phyloP scores from a whole-genome alignment of 2,329 filamentous ascomycete genomes.

The Juglanconis juglandina region DNA sequence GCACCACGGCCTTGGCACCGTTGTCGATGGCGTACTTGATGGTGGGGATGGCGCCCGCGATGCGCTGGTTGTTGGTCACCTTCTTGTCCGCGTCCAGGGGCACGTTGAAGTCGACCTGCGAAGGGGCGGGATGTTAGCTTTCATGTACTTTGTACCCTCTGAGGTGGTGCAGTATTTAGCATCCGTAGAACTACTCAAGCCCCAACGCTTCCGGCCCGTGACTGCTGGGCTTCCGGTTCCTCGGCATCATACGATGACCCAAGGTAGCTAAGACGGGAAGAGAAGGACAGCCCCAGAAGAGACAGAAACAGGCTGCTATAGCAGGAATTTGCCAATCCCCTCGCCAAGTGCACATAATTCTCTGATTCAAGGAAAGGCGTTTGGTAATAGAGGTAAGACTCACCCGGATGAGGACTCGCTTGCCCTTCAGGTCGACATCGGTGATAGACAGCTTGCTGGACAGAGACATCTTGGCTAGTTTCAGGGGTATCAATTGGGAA shows the following conservation, averaged over 20 bases:
- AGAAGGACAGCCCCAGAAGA: not conserved
- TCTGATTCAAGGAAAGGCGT: not conserved
- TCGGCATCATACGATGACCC: not conserved
- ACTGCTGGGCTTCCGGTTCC: not conserved
- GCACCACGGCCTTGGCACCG: conserved; percentile 85
- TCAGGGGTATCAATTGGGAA: conserved; percentile 19
- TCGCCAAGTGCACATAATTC: not conserved
- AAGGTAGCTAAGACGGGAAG: not conserved
- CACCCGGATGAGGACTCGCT: conserved; percentile 96
- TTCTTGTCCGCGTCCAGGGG: conserved; percentile 90
- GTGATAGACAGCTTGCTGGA: conserved; percentile 96
- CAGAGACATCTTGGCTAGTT: conserved; percentile 75
- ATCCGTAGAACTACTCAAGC: not conserved
- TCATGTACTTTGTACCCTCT: not conserved
- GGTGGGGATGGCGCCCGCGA: conserved; percentile 89
- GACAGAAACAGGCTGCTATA: not conserved
- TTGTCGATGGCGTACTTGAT: conserved; percentile 92
- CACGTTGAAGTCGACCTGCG: conserved; percentile 98
- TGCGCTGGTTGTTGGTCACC: conserved; percentile 97
- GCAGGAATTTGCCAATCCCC: not conserved
- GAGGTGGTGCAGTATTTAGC: too few species aligned
- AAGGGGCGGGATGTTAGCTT: conserved; percentile 20
- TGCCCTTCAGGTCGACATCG: conserved; percentile 95
- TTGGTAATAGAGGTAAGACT: conserved; percentile 34
- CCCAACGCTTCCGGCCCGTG: not conserved